Evolutionary conservation across 2,329 filamentous ascomycete species (phyloP), one percentile per base, ranked within the genome.

Genomic region (Metarhizium brunneum): DNA sequence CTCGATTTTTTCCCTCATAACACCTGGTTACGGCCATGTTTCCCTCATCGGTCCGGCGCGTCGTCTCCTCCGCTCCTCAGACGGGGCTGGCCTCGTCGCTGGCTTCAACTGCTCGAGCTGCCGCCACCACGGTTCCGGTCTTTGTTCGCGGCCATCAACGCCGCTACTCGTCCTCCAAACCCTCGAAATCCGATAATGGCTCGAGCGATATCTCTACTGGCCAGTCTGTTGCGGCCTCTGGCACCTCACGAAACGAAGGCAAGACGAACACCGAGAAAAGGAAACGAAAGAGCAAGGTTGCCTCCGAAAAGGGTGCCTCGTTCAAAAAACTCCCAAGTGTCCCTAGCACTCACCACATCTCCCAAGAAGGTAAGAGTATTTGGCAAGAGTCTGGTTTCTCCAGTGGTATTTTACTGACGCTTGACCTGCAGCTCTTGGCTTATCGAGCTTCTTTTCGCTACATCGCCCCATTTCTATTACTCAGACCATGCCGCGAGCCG

Each of bases 391-490:
- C 8, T 20, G 20, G 38, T 3, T 47, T 29, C 32, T 14, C 30
- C 16, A 35, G 40, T n/a, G 2, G 6, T 20, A 30, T 7, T 42
- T 32, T 60, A 5, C 36, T 55, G 43, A 53, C 40, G 29, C 35
- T 30, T 25, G 47, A 47, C 8, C 16, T 7, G 18, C 62, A 97
- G 94, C 95, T 66, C 81, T 97, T 58, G 86, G 88, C 60, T 78
- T 96, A 49, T 94, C 92, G 7, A 87, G 87, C 58, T 97, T 99
- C 79, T 97, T 97, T 77, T 95, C 92, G 60, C 87, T 95, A 62
- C 90, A 99, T 73, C 86, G 94, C 59, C 94, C 94, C 49, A 92
- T 99, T 66, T 95, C 90, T 55, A 84, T 96, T 61, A 91, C 86
- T 52, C 85, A 86, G 64, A 86, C 87, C 62, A 86, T 96, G 66